Evolutionary conservation across 208 protist species (phyloP).

Genomic region (Blechomonas ayalai): DNA sequence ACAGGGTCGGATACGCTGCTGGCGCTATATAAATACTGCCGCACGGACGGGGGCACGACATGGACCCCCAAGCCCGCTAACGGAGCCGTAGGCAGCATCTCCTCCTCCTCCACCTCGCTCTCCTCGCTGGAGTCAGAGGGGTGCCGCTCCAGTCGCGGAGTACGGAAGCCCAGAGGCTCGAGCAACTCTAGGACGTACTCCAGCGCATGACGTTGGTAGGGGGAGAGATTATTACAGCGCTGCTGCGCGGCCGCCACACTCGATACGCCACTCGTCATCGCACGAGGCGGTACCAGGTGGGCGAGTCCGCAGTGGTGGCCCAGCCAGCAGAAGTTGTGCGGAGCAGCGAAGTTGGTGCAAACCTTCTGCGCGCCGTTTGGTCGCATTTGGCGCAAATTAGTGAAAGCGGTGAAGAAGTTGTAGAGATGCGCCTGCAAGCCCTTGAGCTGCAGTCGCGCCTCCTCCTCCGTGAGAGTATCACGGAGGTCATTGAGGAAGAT

Average conservation of each 20-base stretch:
- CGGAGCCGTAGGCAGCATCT: too few relatives aligned
- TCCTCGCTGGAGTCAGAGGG: conserved; percentile 1
- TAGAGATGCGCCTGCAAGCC: conserved; percentile 12
- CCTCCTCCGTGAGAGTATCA: conserved; percentile 8
- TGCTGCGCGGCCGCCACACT: not conserved
- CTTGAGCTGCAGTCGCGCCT: conserved; percentile 5
- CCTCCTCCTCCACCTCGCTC: not conserved
- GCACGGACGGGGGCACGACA: too few relatives aligned
- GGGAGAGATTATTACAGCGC: not conserved
- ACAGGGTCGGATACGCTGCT: too few relatives aligned
- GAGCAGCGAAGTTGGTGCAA: conserved; percentile 19
- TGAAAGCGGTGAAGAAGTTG: conserved; percentile 10
- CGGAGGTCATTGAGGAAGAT: conserved; percentile 4
- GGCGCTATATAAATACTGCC: too few relatives aligned
- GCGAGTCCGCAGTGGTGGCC: conserved; percentile 26
- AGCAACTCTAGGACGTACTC: not conserved
- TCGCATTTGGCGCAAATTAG: conserved; percentile 1
- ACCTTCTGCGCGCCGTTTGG: not conserved
- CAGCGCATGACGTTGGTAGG: not conserved
- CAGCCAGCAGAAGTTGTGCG: conserved; percentile 26
- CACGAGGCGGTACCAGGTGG: conserved; percentile 6
- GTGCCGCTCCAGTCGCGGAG: not conserved
- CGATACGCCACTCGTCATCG: not conserved
- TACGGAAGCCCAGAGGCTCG: conserved; percentile 1
- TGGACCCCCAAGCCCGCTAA: too few relatives aligned